Percentiles rank a stretch among this genome's conserved stretches.
These are phyloP conservation scores for Sporothrix globosa DNA, from an alignment of 2,329 filamentous ascomycete species.

Conservation along the genomic window DNA sequence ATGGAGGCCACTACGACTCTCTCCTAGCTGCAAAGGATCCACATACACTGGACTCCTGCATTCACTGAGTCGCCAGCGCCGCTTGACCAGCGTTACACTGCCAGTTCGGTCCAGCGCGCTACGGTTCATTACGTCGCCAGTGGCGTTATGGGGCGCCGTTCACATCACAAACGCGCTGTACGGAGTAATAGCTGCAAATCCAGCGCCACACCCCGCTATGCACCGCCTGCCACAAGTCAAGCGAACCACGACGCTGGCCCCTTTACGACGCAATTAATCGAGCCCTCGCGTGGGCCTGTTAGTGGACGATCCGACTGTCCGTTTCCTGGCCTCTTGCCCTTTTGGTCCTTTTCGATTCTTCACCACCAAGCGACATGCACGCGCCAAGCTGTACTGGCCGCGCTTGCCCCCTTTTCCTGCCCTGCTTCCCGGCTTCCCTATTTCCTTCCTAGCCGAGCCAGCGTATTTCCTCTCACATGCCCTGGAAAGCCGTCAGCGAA, in stretches of 20 bases:
- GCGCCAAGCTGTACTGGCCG: background rate
- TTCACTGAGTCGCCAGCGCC: constrained; percentile 31
- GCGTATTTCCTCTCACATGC: background rate
- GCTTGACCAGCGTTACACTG: background rate
- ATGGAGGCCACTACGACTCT: background rate
- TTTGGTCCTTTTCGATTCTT: background rate
- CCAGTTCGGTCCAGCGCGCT: background rate
- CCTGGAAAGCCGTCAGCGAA: background rate
- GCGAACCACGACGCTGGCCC: background rate
- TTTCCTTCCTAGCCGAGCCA: background rate
- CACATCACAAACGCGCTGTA: background rate
- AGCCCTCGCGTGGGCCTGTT: background rate
- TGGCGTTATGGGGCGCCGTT: background rate
- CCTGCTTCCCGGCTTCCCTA: background rate
- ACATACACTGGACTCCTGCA: background rate
- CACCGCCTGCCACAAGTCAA: background rate
- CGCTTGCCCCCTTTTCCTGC: constrained; percentile 7
- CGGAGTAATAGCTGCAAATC: constrained; percentile 9
- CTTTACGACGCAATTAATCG: background rate
- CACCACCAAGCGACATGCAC: constrained; percentile 14
- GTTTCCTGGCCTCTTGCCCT: background rate
- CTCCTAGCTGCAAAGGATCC: background rate
- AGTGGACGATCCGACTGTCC: background rate
- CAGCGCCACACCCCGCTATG: constrained; percentile 21
- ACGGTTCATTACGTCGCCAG: constrained; percentile 31